Percentiles rank a stretch among this genome's conserved stretches.
phyloP scores from a whole-genome alignment of 352 stramenopile genomes.

The Globisporangium echinulatum region DNA sequence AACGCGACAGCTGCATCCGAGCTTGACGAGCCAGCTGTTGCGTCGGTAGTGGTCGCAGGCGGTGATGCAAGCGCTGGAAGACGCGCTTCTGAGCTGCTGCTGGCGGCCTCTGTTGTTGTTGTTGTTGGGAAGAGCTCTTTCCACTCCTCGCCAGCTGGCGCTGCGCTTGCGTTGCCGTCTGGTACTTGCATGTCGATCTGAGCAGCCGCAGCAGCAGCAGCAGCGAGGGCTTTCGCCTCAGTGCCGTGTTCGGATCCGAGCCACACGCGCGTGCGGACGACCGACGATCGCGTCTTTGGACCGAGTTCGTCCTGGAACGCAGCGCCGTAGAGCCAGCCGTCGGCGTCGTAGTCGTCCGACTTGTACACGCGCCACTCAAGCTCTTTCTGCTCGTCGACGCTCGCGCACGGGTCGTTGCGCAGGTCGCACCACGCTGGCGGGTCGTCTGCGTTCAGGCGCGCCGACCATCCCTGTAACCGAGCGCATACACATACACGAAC shows the following conservation, averaged over 20 bases:
- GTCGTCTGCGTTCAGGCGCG: slow-evolving; percentile 60
- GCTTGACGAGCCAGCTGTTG: neutral
- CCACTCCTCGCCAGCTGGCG: slow-evolving; percentile 20
- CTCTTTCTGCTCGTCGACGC: slow-evolving; percentile 55
- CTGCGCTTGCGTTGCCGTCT: slow-evolving; percentile 4
- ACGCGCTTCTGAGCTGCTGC: neutral
- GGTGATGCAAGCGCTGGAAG: too few species aligned
- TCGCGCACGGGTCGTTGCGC: slow-evolving; percentile 27
- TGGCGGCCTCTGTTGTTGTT: too few species aligned
- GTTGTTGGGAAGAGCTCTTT: slow-evolving; percentile 30
- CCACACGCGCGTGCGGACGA: slow-evolving; percentile 79
- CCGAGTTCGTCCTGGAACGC: slow-evolving; percentile 65
- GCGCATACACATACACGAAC: neutral
- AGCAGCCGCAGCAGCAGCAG: neutral
- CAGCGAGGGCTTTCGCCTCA: slow-evolving; percentile 16
- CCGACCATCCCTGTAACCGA: slow-evolving; percentile 55
- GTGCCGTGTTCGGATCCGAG: slow-evolving; percentile 37
- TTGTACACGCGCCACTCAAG: slow-evolving; percentile 78
- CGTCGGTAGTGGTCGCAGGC: neutral
- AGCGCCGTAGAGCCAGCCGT: slow-evolving; percentile 77
- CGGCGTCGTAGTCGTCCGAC: slow-evolving; percentile 77
- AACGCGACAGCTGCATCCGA: slow-evolving; percentile 2
- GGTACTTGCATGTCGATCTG: neutral
- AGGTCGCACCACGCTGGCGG: slow-evolving; percentile 63
- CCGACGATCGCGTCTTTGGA: slow-evolving; percentile 48